phyloP scores from a whole-genome alignment of 2,329 filamentous ascomycete genomes.

The Cryoendolithus antarcticus region DNA sequence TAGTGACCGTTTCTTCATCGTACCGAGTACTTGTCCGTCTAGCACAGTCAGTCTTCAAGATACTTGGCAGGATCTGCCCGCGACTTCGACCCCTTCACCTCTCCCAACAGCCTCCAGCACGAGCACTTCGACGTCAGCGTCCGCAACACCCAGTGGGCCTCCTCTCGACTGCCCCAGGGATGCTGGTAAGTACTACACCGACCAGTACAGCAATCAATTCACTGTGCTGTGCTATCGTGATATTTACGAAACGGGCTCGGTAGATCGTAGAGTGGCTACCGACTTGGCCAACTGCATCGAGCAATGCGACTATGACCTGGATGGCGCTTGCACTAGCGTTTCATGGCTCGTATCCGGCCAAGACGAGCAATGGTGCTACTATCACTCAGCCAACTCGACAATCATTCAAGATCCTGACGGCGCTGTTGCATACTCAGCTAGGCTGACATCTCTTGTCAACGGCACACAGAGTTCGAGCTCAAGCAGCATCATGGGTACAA shows the following conservation, averaged over 20 bases:
- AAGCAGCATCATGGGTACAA: background rate
- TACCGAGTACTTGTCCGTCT: no score
- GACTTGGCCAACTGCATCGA: conserved; percentile 4
- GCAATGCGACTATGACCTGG: conserved; percentile 2
- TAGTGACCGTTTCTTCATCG: no score
- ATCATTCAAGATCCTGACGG: conserved; percentile 1
- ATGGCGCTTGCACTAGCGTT: conserved; percentile 1
- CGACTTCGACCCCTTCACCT: no score
- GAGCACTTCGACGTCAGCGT: conserved; percentile 12
- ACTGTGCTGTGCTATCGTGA: conserved; percentile 3
- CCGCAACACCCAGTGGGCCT: background rate
- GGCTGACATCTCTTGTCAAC: background rate
- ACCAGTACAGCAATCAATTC: background rate
- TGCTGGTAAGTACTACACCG: conserved; percentile 1
- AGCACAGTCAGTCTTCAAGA: no score
- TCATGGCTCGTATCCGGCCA: conserved; percentile 2
- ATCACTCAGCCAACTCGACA: background rate
- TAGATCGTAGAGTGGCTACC: background rate
- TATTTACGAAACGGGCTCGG: background rate
- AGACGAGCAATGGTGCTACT: conserved; percentile 4
- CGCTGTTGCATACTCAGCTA: conserved; percentile 2
- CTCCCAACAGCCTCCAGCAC: conserved; percentile 41
- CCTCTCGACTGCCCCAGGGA: conserved; percentile 2
- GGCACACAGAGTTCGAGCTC: conserved; percentile 1
- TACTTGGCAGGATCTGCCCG: no score